Evolutionary conservation across 257 asterid species (phyloP).

Genomic region (Petunia axillaris): DNA sequence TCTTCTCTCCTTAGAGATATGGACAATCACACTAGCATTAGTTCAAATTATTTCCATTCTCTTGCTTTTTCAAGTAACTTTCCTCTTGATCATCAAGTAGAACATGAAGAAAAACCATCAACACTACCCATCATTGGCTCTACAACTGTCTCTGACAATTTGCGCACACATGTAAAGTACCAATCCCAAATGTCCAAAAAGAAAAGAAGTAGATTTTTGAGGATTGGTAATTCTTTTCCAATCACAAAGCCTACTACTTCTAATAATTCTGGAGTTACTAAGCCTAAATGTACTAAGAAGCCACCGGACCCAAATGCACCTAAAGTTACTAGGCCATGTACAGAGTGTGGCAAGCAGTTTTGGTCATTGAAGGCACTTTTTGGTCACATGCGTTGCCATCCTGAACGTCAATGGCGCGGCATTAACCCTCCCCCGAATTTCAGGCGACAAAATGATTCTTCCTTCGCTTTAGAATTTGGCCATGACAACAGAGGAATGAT

Average conservation of each 20-base stretch:
- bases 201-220: conserved; percentile 51
- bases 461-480: not conserved
- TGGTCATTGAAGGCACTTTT: conserved; percentile 90
- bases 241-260: not conserved
- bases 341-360: conserved; percentile 76
- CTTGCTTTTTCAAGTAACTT: not conserved
- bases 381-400: conserved; percentile 99
- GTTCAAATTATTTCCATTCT: conserved; percentile 5
- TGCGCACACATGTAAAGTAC: conserved; percentile 19
- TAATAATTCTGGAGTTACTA: conserved; percentile 14
- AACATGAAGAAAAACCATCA: not conserved
- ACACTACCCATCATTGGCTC: not conserved
- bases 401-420: conserved; percentile 93
- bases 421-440: conserved; percentile 66
- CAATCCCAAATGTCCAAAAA: conserved; percentile 44
- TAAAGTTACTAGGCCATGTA: conserved; percentile 66
- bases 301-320: conserved; percentile 58
- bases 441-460: conserved; percentile 13
- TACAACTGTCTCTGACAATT: not conserved
- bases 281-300: conserved; percentile 42
- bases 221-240: conserved; percentile 15
- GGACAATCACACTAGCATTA: conserved; percentile 5
- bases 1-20: not conserved
- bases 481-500: not conserved
- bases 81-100: not conserved